Evolutionary conservation across 1,284 basidiomycete genomes (phyloP), one percentile per base, ranked within the genome.

Genomic region (Irpex sp.): DNA sequence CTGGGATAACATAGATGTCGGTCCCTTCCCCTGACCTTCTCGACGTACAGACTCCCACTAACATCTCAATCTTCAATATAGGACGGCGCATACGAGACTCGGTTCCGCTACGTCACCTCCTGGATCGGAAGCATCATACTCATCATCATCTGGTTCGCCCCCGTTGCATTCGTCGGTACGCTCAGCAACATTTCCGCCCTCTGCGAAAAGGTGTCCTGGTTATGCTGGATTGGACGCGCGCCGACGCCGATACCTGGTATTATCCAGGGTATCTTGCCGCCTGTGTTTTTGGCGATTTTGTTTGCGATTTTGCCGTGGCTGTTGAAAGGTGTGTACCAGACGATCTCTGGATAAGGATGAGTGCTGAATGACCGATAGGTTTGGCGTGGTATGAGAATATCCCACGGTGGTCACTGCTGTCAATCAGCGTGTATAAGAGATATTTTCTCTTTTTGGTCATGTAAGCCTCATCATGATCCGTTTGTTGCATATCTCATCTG

Each of bases 381-480:
- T 72, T 92, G 19, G 85, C 89, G 13, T 83, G 83, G 72, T 87
- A 90, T 68, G 85, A 91, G 71, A 90, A 90, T 60, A 87, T 89
- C 37, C 90, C 90, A 0, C 84, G 88, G 55, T 82, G 83, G 65
- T 91, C 88, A 1, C 79, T 85, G 21, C 84, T 94, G 31, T 90
- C 92, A 65, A 80, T 92, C 49, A 87, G 85, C 65, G 81, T 93
- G 47, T 93, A 92, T 81, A 83, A 81, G 9, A 83, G 92, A 11
- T 93, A 88, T 74, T 92, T 88, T 71, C 74, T 89, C 64, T 92
- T 93, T 78, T 79, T 90, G 19, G 79, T 92, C 65, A 83, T 92
- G 86, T 88, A 68, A 68, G 83, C 77, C 33, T 19, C 4, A 5
- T 9, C 21, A 46, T 46, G 55, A 6, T 13, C 35, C 7, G 8